A percentile compares a stretch with the other conserved stretches of the same genome.
phyloP scores from a whole-genome alignment of 2,329 filamentous ascomycete species.

The Zasmidium angulare region DNA sequence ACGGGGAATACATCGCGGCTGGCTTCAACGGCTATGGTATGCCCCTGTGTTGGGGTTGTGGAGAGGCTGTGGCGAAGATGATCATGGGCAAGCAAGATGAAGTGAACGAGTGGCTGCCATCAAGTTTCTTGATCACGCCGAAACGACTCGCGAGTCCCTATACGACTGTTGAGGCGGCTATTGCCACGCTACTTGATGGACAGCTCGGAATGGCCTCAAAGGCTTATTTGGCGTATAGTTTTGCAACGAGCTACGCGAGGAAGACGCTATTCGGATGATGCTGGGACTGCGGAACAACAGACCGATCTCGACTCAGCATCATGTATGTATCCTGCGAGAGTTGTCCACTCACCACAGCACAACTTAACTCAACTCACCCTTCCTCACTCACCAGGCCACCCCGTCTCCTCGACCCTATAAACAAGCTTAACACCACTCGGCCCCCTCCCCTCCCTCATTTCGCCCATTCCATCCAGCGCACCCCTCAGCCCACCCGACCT shows the following conservation, averaged over 20 bases:
- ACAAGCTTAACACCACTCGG: conserved; percentile 45
- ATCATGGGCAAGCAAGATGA: conserved; percentile 14
- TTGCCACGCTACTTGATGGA: conserved; percentile 15
- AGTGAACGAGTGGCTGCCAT: conserved; percentile 15
- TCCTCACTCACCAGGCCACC: not conserved
- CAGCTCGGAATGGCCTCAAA: not conserved
- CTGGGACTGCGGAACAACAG: not conserved
- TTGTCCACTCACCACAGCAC: too few species aligned
- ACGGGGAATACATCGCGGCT: conserved; percentile 22
- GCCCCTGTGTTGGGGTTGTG: conserved; percentile 23
- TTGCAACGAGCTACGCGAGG: not conserved
- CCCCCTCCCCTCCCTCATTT: conserved; percentile 41
- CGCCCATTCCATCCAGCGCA: conserved; percentile 40
- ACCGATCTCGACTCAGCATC: not conserved
- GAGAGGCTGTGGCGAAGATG: conserved; percentile 26
- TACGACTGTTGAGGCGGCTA: conserved; percentile 14
- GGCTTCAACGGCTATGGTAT: conserved; percentile 26
- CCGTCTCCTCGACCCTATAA: conserved; percentile 36
- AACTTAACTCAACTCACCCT: too few species aligned
- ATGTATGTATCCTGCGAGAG: too few species aligned
- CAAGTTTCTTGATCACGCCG: conserved; percentile 15
- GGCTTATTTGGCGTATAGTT: not conserved
- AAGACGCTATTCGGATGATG: not conserved
- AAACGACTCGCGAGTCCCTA: conserved; percentile 15
- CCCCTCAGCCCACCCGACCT: conserved; percentile 40